Conservation (phyloP, 306 rosid genomes). For the Bauhinia variegata region DNA sequence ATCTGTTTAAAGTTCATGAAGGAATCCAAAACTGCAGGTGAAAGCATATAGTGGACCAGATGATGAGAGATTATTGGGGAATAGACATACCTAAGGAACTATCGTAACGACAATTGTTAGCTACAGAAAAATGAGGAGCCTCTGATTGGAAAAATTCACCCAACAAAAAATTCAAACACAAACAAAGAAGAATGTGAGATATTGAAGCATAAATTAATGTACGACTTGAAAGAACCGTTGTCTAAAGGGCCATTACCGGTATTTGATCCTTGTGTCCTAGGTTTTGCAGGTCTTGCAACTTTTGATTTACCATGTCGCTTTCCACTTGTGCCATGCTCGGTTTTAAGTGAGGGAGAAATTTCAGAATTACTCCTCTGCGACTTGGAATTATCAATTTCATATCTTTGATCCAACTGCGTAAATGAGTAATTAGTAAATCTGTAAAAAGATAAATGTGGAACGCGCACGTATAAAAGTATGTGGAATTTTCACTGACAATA, state of each 20-base stretch:
- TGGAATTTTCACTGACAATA: conserved; percentile 10
- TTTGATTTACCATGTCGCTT: conserved; percentile 46
- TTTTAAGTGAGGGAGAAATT: conserved; percentile 36
- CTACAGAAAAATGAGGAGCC: conserved; percentile 40
- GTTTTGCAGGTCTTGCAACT: conserved; percentile 53
- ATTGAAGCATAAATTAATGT: conserved; percentile 8
- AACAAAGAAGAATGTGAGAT: background rate
- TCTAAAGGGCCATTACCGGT: conserved; percentile 42
- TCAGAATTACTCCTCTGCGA: conserved; percentile 32
- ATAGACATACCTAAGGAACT: conserved; percentile 76
- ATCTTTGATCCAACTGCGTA: conserved; percentile 54
- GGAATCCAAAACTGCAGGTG: background rate
- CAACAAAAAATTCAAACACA: conserved; percentile 16
- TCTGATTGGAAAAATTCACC: conserved; percentile 37
- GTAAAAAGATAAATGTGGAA: background rate
- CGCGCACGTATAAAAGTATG: conserved; percentile 7
- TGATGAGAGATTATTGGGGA: conserved; percentile 7
- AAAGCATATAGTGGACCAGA: background rate
- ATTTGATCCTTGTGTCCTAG: conserved; percentile 37
- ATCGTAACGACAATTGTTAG: conserved; percentile 66
- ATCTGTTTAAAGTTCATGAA: background rate
- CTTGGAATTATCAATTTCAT: conserved; percentile 36
- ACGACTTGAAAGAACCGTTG: conserved; percentile 14
- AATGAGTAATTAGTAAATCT: conserved; percentile 8
- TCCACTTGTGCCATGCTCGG: conserved; percentile 32